phyloP scores from a whole-genome alignment of 306 rosid species.

The Acacia melanoxylon region DNA sequence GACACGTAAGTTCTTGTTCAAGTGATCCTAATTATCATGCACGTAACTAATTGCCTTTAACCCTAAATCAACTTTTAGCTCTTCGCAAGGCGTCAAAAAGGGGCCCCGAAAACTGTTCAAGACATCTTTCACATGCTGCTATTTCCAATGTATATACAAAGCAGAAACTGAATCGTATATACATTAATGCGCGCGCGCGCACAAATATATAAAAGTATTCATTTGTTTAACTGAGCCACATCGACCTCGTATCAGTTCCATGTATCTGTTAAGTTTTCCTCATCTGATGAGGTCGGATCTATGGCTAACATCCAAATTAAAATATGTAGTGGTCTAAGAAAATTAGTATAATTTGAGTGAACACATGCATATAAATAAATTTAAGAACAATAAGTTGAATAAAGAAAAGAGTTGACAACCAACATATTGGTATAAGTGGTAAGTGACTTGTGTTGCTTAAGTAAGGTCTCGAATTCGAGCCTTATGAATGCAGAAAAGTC shows the following conservation, averaged over 20 bases:
- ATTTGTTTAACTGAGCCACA: background rate
- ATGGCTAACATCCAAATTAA: background rate
- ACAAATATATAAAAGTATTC: background rate
- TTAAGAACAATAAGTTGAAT: background rate
- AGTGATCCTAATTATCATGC: background rate
- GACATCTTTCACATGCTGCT: background rate
- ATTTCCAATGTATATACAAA: background rate
- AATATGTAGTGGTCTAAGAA: background rate
- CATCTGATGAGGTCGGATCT: background rate
- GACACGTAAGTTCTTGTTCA: background rate
- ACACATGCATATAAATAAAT: background rate
- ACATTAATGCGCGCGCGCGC: background rate
- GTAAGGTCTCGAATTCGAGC: too few species aligned
- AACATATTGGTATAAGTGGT: too few species aligned
- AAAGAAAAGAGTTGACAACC: background rate
- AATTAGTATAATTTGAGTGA: background rate
- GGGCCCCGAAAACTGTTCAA: background rate
- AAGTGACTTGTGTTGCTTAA: too few species aligned
- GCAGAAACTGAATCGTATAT: background rate
- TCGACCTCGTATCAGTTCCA: background rate
- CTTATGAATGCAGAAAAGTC: too few species aligned
- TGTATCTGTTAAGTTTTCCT: background rate
- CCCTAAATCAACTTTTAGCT: background rate
- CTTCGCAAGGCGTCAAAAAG: background rate
- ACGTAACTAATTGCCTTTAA: background rate